Base-by-base conservation (phyloP, 768 basidiomycete species). In the Rhodotorula kratochvilovae region DNA sequence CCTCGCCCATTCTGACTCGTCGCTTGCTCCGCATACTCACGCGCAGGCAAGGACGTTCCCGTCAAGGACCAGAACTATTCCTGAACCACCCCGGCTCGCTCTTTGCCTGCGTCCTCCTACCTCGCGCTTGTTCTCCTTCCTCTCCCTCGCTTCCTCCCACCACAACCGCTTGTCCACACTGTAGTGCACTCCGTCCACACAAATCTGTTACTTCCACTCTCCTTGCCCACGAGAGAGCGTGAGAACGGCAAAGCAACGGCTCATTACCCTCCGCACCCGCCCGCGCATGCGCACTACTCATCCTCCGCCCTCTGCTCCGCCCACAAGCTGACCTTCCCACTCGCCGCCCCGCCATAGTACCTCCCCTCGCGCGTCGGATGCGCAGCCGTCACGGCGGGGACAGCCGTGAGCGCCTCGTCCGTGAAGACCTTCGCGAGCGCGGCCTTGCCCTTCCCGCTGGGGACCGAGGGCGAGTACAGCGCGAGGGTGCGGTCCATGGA, bases 401-500 rank as follows among this genome's bases (percentile, higher is more conserved):
- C 81, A 16, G 81, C 80, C 0, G 81, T 81, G 27, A 82, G 77
- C 10, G 78, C 75, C 1, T 16, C 48, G 63, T 68, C 50, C 16
- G 33, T 13, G 29, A 72, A 58, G 7, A 8, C 11, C 43, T 60
- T 48, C 12, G 63, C 54, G 29, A 35, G 57, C 6, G 23, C 31
- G 31, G 51, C 53, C 2, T n/a, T n/a, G n/a, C n/a, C n/a, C n/a
- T 13, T 39, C 39, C 8, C 39, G 39, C 39, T 13, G 39, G 39
- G 6, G 39, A 81, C 81, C 12, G 72, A 79, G 13, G 76, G 76
- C 29, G 77, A 65, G 62, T 79, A 76, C 16, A 83, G 78, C 56
- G 81, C 79, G 48, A 83, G 63, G 23, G 68, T 76, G 31, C 79
- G 77, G 55, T 80, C 77, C 83, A 83, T 83, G 74, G 81, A 79